These are phyloP conservation scores for Cynara cardunculus DNA, from an alignment of 129 eudicot genomes.

Conservation along the genomic window DNA sequence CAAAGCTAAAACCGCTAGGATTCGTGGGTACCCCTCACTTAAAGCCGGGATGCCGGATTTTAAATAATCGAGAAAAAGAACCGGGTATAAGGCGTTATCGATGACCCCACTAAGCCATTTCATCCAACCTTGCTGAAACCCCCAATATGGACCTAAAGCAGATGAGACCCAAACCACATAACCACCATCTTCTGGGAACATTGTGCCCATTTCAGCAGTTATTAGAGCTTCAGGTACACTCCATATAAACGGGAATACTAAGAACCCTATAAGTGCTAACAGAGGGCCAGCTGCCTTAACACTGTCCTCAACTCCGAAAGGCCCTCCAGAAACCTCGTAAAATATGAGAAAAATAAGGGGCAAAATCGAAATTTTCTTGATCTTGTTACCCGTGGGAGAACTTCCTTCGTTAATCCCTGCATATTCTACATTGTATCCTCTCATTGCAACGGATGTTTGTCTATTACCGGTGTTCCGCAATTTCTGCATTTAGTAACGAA, in stretches of 20 bases:
- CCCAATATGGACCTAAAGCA: slow-evolving; percentile 61
- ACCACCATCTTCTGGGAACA: slow-evolving; percentile 69
- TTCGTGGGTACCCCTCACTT: slow-evolving; percentile 44
- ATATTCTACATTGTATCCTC: slow-evolving; percentile 18
- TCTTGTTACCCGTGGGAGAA: slow-evolving; percentile 15
- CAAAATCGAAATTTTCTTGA: slow-evolving; percentile 40
- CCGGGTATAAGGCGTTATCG: slow-evolving; percentile 68
- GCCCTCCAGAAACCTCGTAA: slow-evolving; percentile 66
- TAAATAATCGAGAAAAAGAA: slow-evolving; percentile 62
- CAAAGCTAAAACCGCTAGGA: slow-evolving; percentile 33
- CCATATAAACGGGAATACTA: slow-evolving; percentile 53
- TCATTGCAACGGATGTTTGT: slow-evolving; percentile 23
- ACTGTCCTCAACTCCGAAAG: slow-evolving; percentile 65
- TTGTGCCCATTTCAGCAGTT: slow-evolving; percentile 69
- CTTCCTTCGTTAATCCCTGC: slow-evolving; percentile 23
- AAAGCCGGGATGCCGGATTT: slow-evolving; percentile 45
- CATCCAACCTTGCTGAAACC: slow-evolving; percentile 70
- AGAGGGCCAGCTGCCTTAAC: slow-evolving; percentile 66
- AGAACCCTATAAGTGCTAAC: slow-evolving; percentile 48
- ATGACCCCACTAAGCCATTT: slow-evolving; percentile 68
- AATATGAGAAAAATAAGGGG: slow-evolving; percentile 65
- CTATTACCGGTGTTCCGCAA: slow-evolving; percentile 17
- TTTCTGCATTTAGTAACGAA: slow-evolving; percentile 29
- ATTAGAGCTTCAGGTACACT: slow-evolving; percentile 64
- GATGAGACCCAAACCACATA: slow-evolving; percentile 73